Evolutionary conservation across 768 basidiomycete species (phyloP).

Genomic region (Lyophyllum decastes): DNA sequence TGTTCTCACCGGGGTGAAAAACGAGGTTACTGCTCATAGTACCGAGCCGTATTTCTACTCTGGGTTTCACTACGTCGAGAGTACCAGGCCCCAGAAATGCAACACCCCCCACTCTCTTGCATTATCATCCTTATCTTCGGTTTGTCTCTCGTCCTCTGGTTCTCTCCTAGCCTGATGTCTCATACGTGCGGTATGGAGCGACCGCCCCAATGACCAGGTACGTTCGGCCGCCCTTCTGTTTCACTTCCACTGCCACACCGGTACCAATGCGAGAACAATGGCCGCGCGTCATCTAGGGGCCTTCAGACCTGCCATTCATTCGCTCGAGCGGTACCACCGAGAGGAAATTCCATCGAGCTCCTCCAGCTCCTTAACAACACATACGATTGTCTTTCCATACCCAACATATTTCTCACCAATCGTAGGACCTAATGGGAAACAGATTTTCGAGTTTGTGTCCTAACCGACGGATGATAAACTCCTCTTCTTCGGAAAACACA

Average conservation of each 20-base stretch:
- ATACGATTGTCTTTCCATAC: neutral
- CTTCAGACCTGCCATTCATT: neutral
- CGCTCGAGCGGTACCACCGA: constrained; percentile 1
- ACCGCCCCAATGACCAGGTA: constrained; percentile 12
- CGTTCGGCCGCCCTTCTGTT: constrained; percentile 9
- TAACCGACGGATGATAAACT: neutral
- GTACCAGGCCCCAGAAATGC: neutral
- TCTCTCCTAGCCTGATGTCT: neutral
- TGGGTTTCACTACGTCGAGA: constrained; percentile 14
- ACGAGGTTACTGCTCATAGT: neutral
- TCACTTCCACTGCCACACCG: constrained; percentile 1
- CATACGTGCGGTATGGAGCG: constrained; percentile 11
- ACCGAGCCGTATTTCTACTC: constrained; percentile 20
- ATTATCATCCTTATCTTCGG: constrained; percentile 12
- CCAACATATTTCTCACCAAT: constrained; percentile 1
- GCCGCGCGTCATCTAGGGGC: constrained; percentile 11
- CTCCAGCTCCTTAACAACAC: neutral
- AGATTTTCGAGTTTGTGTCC: neutral
- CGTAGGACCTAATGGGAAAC: neutral
- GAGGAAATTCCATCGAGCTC: neutral
- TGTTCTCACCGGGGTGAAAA: neutral
- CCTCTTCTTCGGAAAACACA: neutral
- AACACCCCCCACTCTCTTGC: constrained; percentile 10
- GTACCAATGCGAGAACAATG: neutral
- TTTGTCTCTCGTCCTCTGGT: neutral